A percentile compares a stretch with the other conserved stretches of the same genome.
These are phyloP conservation scores for Didymella exigua DNA, from an alignment of 2,329 filamentous ascomycete species.

Conservation along the genomic window DNA sequence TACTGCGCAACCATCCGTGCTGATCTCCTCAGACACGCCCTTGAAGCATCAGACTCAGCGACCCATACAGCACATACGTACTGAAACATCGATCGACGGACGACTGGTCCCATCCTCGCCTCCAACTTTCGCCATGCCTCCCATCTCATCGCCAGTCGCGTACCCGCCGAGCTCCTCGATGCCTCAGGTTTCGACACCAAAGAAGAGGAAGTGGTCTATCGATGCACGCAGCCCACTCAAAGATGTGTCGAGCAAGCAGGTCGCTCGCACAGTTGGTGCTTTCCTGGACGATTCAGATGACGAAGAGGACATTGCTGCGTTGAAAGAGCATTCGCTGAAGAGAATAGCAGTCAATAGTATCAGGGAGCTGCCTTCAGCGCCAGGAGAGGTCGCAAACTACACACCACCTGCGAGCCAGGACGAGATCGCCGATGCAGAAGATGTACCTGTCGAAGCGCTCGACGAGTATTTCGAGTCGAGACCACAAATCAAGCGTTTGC, in stretches of 20 bases:
- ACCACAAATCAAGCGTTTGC: constrained; percentile 24
- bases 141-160: constrained; percentile 64
- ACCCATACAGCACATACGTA: constrained; percentile 14
- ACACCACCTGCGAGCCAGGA: constrained; percentile 46
- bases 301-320: constrained; percentile 48
- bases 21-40: constrained; percentile 43
- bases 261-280: constrained; percentile 42
- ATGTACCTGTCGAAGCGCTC: constrained; percentile 36
- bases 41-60: constrained; percentile 28
- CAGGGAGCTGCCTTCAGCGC: constrained; percentile 32
- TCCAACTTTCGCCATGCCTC: constrained; percentile 64
- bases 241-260: constrained; percentile 43
- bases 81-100: constrained; percentile 20
- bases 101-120: constrained; percentile 48
- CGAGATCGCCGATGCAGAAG: constrained; percentile 35
- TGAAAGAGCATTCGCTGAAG: constrained; percentile 48
- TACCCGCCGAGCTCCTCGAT: constrained; percentile 60
- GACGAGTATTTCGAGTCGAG: constrained; percentile 37
- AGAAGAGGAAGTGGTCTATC: constrained; percentile 47
- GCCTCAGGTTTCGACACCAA: constrained; percentile 42
- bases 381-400: constrained; percentile 33
- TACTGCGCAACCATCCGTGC: constrained; percentile 11
- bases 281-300: constrained; percentile 51
- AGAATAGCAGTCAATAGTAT: constrained; percentile 40
- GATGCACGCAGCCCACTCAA: constrained; percentile 40